Percentiles rank a stretch among this genome's conserved stretches.
These are phyloP conservation scores for Beauveria caledonica DNA, from an alignment of 2,329 filamentous ascomycete species.

Conservation along the genomic window DNA sequence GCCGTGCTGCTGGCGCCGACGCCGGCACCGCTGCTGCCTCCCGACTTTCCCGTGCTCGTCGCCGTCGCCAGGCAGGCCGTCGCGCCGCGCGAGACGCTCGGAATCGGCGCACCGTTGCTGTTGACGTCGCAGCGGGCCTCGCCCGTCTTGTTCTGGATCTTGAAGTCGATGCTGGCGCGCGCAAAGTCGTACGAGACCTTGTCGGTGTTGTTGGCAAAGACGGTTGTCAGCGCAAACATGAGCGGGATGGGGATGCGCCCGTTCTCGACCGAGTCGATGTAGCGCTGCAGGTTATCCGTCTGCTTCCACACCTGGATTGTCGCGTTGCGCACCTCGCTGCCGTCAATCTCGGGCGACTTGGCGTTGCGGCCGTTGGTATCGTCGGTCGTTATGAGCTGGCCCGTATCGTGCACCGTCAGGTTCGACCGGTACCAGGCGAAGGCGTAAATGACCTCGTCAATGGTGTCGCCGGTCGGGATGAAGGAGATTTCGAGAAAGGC, in stretches of 20 bases:
- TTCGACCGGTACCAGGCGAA: background rate
- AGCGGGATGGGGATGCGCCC: background rate
- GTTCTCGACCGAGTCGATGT: background rate
- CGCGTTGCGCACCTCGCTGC: constrained; percentile 6
- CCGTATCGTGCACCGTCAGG: background rate
- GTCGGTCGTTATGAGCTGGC: background rate
- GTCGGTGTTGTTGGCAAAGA: background rate
- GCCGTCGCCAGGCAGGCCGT: background rate
- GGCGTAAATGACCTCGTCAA: background rate
- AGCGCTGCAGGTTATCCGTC: background rate
- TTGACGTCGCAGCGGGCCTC: background rate
- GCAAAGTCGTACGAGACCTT: background rate
- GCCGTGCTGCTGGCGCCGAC: background rate
- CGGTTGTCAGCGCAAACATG: background rate
- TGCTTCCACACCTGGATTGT: constrained; percentile 5
- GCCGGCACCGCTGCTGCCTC: background rate
- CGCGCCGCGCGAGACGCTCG: constrained; percentile 1
- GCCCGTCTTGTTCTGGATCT: constrained; percentile 7
- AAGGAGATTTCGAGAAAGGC: constrained; percentile 2
- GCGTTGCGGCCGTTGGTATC: background rate
- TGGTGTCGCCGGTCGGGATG: background rate
- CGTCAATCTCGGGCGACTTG: background rate
- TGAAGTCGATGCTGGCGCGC: constrained; percentile 8
- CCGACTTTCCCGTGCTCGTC: background rate
- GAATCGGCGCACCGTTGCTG: background rate